A percentile compares a stretch with the other conserved stretches of the same genome.
Evolutionary conservation across 1,284 basidiomycete species (phyloP).

Genomic region (Leccinum variabile): DNA sequence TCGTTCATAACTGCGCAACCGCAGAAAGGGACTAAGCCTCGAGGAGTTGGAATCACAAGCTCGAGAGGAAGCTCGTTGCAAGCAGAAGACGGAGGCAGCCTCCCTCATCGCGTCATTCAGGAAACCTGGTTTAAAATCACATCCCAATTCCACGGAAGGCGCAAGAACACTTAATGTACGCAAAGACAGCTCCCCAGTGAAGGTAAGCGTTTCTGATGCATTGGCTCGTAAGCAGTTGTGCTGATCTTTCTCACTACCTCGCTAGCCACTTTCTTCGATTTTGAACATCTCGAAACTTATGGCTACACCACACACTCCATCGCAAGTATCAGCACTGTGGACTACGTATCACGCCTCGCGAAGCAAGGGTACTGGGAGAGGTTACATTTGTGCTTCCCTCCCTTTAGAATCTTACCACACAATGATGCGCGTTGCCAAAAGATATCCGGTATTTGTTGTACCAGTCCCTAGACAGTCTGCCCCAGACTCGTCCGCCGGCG

Average conservation of each 20-base stretch:
- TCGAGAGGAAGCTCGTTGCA: slow-evolving; percentile 38
- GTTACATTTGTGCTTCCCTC: slow-evolving; percentile 80
- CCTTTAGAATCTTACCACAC: slow-evolving; percentile 71
- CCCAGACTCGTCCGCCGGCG: slow-evolving; percentile 32
- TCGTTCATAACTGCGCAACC: not conserved
- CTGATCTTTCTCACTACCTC: not conserved
- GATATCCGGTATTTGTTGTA: slow-evolving; percentile 77
- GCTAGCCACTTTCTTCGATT: slow-evolving; percentile 76
- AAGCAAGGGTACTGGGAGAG: slow-evolving; percentile 73
- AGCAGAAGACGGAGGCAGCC: slow-evolving; percentile 28
- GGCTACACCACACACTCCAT: slow-evolving; percentile 66
- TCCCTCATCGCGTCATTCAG: slow-evolving; percentile 16
- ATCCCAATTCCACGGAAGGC: not conserved
- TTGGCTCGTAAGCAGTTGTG: not conserved
- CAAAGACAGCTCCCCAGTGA: slow-evolving; percentile 70
- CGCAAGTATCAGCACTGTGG: slow-evolving; percentile 81
- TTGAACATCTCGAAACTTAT: slow-evolving; percentile 76
- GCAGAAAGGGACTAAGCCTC: slow-evolving; percentile 46
- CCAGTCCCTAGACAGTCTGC: slow-evolving; percentile 59
- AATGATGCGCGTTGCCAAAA: slow-evolving; percentile 62
- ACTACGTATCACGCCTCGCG: slow-evolving; percentile 84
- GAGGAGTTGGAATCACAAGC: slow-evolving; percentile 40
- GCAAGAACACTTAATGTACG: slow-evolving; percentile 35
- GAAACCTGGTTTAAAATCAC: slow-evolving; percentile 4
- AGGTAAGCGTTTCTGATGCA: slow-evolving; percentile 40